Conservation (phyloP, 1,139 yeast genomes). For the Scheffersomyces illinoinensis region DNA sequence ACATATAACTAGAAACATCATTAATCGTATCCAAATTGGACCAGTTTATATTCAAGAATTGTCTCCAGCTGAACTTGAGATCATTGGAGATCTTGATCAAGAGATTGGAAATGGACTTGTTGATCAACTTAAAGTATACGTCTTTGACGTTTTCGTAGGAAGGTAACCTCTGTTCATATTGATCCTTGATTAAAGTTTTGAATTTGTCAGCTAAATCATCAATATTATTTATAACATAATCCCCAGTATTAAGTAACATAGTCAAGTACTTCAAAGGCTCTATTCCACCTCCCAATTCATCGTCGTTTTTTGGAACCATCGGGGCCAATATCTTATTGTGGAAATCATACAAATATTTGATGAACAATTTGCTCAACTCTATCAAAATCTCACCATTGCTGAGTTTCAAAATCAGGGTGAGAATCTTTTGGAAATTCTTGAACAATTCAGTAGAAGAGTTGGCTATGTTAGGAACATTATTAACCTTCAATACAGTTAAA, state of each 20-base stretch:
- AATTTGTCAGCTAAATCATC: conserved; percentile 74
- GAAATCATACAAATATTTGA: conserved; percentile 67
- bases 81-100: conserved; percentile 62
- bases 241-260: conserved; percentile 82
- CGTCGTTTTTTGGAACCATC: conserved; percentile 46
- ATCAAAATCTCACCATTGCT: conserved; percentile 69
- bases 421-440: conserved; percentile 67
- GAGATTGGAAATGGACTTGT: conserved; percentile 56
- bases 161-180: conserved; percentile 29
- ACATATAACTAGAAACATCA: conserved; percentile 70
- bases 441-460: conserved; percentile 88
- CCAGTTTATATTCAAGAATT: conserved; percentile 83
- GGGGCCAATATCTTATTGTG: conserved; percentile 61
- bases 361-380: conserved; percentile 64
- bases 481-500: conserved; percentile 36
- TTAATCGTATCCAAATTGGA: conserved; percentile 57
- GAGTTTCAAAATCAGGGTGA: conserved; percentile 75
- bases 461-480: conserved; percentile 59
- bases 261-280: conserved; percentile 72
- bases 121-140: conserved; percentile 57
- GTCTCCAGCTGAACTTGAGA: conserved; percentile 77
- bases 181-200: conserved; percentile 43
- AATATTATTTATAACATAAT: conserved; percentile 78
- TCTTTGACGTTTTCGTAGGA: conserved; percentile 60
- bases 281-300: conserved; percentile 23